Conservation (phyloP, 163 green algal genomes). For the Scenedesmus sp. region DNA sequence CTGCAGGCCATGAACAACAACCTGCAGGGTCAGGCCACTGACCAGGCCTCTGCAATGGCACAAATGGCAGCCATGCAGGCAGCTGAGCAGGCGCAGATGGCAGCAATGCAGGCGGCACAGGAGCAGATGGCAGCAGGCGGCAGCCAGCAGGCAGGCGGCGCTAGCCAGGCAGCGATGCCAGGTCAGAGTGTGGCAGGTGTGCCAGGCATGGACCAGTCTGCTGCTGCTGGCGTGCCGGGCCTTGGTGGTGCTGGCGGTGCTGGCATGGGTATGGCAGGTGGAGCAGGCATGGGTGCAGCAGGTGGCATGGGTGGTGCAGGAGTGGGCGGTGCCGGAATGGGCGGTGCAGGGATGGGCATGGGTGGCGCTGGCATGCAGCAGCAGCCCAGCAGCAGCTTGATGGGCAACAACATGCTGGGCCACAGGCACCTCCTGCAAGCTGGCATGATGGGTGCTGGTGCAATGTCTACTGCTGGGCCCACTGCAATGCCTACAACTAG, state of each 20-base stretch:
- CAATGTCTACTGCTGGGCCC: neutral
- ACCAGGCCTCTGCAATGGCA: slow-evolving; percentile 42
- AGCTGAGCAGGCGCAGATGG: neutral
- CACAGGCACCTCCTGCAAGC: slow-evolving; percentile 38
- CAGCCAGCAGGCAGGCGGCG: neutral
- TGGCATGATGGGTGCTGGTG: neutral
- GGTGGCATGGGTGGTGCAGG: neutral
- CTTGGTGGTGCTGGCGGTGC: neutral
- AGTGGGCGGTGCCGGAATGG: neutral
- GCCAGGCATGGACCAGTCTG: neutral
- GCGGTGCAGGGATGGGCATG: neutral
- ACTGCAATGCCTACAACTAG: neutral
- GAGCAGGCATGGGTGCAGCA: neutral
- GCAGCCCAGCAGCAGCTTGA: slow-evolving; percentile 21
- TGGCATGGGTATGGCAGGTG: neutral
- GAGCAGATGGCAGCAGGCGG: slow-evolving; percentile 15
- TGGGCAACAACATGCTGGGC: neutral
- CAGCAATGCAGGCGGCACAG: neutral
- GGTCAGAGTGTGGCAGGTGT: neutral
- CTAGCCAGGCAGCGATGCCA: neutral
- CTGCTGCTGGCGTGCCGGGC: neutral
- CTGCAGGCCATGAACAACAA: slow-evolving; percentile 11
- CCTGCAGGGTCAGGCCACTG: neutral
- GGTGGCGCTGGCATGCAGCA: slow-evolving; percentile 11
- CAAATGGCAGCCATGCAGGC: slow-evolving; percentile 7